These are phyloP conservation scores for Pyrenochaeta sp. DNA, from an alignment of 2,329 filamentous ascomycete genomes.

Conservation along the genomic window DNA sequence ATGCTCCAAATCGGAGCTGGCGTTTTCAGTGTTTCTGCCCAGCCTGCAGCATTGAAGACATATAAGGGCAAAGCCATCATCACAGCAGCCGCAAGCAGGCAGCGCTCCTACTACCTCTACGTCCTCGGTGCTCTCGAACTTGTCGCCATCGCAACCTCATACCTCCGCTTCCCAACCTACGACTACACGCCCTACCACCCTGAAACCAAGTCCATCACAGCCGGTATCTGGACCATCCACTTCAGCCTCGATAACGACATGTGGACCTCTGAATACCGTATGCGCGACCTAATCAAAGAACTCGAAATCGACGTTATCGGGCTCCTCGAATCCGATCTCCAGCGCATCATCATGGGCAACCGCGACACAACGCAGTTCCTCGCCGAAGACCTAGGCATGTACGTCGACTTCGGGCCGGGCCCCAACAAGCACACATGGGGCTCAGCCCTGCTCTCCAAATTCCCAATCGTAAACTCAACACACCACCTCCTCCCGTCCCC, in stretches of 20 bases:
- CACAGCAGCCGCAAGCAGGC: conserved; percentile 58
- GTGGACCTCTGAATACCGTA: conserved; percentile 96
- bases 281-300: conserved; percentile 89
- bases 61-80: conserved; percentile 55
- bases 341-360: conserved; percentile 99
- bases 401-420: conserved; percentile 94
- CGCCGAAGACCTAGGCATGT: conserved; percentile 97
- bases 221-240: conserved; percentile 98
- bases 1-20: conserved; percentile 87
- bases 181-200: conserved; percentile 90
- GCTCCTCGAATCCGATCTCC: conserved; percentile 89
- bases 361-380: conserved; percentile 94
- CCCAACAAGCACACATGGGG: conserved; percentile 99
- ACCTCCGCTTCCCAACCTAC: conserved; percentile 89
- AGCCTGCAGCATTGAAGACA: conserved; percentile 56
- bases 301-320: conserved; percentile 97
- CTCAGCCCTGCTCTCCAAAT: conserved; percentile 89
- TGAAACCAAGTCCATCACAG: conserved; percentile 86
- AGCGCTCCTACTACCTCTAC: conserved; percentile 73
- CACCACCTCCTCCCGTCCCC: conserved; percentile 94
- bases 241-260: conserved; percentile 97
- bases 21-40: conserved; percentile 71
- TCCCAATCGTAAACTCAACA: conserved; percentile 95
- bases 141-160: conserved; percentile 79
- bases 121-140: conserved; percentile 79